Percentiles rank a stretch among this genome's conserved stretches.
Evolutionary conservation across 306 rosid species (phyloP).

Genomic region (Hippophae rhamnoides): DNA sequence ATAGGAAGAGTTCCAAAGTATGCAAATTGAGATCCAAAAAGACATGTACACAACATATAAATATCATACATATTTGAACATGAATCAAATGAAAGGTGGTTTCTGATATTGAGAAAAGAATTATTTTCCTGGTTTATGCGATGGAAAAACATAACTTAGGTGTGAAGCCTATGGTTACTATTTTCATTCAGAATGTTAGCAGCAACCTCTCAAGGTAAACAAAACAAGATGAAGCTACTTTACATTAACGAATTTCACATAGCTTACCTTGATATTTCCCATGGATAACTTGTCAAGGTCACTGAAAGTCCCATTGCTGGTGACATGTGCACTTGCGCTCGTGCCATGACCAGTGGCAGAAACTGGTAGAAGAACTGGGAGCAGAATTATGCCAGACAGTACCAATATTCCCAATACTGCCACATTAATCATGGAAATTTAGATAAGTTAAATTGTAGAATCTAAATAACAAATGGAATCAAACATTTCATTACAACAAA

Average conservation of each 20-base stretch:
- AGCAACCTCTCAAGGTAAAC: no score
- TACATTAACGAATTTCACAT: not conserved
- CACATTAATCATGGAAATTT: conserved; percentile 18
- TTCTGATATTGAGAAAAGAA: no score
- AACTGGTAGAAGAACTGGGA: conserved; percentile 77
- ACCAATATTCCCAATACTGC: conserved; percentile 66
- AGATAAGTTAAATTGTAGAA: not conserved
- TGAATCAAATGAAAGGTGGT: no score
- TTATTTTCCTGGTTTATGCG: no score
- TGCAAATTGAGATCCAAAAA: no score
- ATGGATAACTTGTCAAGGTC: conserved; percentile 69
- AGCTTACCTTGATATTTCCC: conserved; percentile 50
- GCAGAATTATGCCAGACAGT: conserved; percentile 57
- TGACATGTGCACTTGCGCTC: conserved; percentile 1
- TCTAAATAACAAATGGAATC: not conserved
- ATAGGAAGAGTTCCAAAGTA: not conserved
- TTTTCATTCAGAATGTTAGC: no score
- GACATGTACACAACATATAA: no score
- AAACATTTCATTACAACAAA: not conserved
- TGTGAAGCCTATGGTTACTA: no score
- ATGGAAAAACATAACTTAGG: no score
- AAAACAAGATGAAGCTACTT: not conserved
- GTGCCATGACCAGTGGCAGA: conserved; percentile 44
- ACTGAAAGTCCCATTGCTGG: conserved; percentile 46
- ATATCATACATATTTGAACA: no score